Percentiles rank a stretch among this genome's conserved stretches.
Evolutionary conservation across 2,329 filamentous ascomycete genomes (phyloP).

Genomic region (Neonectria sp.): DNA sequence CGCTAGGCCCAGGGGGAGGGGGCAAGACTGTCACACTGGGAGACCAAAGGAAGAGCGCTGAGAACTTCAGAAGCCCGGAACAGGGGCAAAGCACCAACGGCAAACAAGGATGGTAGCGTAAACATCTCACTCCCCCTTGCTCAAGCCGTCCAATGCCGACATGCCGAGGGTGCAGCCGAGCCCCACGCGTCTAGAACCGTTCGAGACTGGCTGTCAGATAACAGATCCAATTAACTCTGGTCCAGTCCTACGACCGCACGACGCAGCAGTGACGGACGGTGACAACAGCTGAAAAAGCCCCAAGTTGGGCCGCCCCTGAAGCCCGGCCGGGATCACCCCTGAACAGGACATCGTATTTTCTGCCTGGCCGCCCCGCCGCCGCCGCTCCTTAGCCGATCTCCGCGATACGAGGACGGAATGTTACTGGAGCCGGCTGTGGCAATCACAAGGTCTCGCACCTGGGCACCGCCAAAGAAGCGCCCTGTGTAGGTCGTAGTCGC

Average conservation of each 20-base stretch:
- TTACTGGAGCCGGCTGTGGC: background rate
- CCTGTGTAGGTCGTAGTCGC: background rate
- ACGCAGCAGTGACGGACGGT: too few species aligned
- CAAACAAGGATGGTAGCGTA: background rate
- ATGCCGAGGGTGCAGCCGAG: conserved; percentile 34
- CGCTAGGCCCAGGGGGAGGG: background rate
- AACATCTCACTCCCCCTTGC: background rate
- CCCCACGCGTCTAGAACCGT: conserved; percentile 19
- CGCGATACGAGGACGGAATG: conserved; percentile 26
- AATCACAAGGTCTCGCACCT: too few species aligned
- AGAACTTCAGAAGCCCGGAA: too few species aligned
- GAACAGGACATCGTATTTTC: conserved; percentile 17
- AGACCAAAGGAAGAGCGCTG: too few species aligned
- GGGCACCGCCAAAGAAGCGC: too few species aligned
- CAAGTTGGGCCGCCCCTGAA: conserved; percentile 5
- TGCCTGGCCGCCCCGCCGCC: conserved; percentile 14
- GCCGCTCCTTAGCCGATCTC: conserved; percentile 16
- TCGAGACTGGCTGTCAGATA: conserved; percentile 24
- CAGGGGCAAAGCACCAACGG: too few species aligned
- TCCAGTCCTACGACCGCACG: too few species aligned
- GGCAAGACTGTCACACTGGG: too few species aligned
- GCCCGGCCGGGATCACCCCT: background rate
- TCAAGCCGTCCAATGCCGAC: conserved; percentile 31
- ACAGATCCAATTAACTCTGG: conserved; percentile 34
- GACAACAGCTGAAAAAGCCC: conserved; percentile 11